Base-by-base conservation (phyloP, 2,329 filamentous ascomycete species). In the Aureobasidium pullulans region DNA sequence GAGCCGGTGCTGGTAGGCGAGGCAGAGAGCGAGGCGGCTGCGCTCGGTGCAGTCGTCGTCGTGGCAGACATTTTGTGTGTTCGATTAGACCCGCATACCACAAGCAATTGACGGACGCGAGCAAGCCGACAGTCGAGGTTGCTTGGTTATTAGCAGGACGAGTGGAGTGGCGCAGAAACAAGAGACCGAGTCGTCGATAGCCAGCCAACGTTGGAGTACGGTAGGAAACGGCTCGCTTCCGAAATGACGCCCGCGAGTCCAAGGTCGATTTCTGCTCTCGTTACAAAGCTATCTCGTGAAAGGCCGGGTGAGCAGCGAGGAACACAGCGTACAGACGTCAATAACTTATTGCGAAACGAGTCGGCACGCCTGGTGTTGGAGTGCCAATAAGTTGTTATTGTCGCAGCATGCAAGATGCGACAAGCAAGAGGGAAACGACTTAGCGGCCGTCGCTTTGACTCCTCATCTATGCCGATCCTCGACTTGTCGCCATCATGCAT, bases 1-100 rank as follows among this genome's bases (percentile, higher is more conserved):
- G 71, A 58, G 59, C 59, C 62, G 53, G 48, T 66, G 19, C 57
- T 59, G 32, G 61, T 62, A 10, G 66, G 39, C 42, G 65, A 60
- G 8, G 71, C 63, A 40, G 65, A 57, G 16, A 66, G 16, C 16
- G 59, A 16, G 15, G 58, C 15, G 23, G 52, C 32, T 42, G 56
- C 48, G 28, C 29, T 48, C 40, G 59, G n/a, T 28, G 43, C 52
- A n/a, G 16, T 48, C 32, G 58, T 31, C 32, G 44, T 61, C 23
- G 59, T 46, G 52, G 49, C 49, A 50, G 59, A 57, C 59, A 60
- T 56, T 46, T 37, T 23, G 15, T 23, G 4, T 28, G n/a, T 44
- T 57, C 16, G 36, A 23, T 23, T 34, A 57, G 23, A 57, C 19
- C 54, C 32, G 54, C 54, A 57, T 57, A 40, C 32, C 32, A 48